These are phyloP conservation scores for Leucosporidium scottii DNA, from an alignment of 768 basidiomycete genomes.

Conservation along the genomic window DNA sequence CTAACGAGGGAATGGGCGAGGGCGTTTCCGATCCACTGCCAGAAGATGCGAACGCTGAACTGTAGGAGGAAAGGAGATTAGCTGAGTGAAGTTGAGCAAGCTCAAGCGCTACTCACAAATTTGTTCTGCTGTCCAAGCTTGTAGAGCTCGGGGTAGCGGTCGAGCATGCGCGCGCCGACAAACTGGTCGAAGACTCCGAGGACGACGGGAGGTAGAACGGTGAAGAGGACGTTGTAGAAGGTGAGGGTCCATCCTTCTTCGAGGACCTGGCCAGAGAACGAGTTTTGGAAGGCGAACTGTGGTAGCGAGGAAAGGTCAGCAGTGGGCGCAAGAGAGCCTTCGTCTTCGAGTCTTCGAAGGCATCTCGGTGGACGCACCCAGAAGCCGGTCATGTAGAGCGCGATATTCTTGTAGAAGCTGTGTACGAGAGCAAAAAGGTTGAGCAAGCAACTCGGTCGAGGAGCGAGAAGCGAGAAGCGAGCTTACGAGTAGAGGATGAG, in stretches of 20 bases:
- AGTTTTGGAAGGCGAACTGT: conserved; percentile 97
- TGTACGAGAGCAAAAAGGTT: neutral
- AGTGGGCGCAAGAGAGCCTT: no score
- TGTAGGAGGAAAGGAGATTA: neutral
- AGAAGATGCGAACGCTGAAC: conserved; percentile 82
- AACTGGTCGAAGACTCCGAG: conserved; percentile 99
- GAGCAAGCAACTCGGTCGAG: neutral
- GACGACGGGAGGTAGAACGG: conserved; percentile 88
- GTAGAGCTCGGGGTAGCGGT: conserved; percentile 95
- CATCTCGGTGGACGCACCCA: conserved; percentile 58
- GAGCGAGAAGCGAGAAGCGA: neutral
- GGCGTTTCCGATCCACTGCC: conserved; percentile 85
- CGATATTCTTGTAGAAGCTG: conserved; percentile 88
- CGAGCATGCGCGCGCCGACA: conserved; percentile 90
- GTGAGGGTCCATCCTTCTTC: conserved; percentile 99
- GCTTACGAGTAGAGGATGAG: conserved; percentile 79
- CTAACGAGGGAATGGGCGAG: conserved; percentile 75
- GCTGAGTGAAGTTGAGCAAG: neutral
- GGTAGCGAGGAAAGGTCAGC: neutral
- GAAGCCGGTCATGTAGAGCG: conserved; percentile 96
- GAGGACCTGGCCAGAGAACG: conserved; percentile 96
- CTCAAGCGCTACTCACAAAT: conserved; percentile 49
- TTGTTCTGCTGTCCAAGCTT: conserved; percentile 86
- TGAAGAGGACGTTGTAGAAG: conserved; percentile 78
- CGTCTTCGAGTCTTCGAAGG: no score